phyloP scores from a whole-genome alignment of 345 rosid genomes.

The Brassica napus region Da-Ae NC_063444.1:47402001-47402500 shows the following conservation, averaged over 20 bases:
- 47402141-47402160: background rate
- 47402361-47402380: no score
- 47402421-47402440: no score
- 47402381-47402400: no score
- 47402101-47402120: background rate
- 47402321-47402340: no score
- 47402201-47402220: background rate
- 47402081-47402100: background rate
- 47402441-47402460: no score
- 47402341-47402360: no score
- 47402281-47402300: no score
- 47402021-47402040: background rate
- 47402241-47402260: background rate
- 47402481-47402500: no score
- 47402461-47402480: no score
- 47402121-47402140: background rate
- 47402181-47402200: background rate
- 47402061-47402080: background rate
- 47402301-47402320: no score
- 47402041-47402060: background rate
- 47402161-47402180: background rate
- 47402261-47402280: no score
- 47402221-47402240: background rate
- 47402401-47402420: no score
- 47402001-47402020: background rate